Evolutionary conservation across 2,329 filamentous ascomycete species (phyloP).

Genomic region (Venturia oleaginea): DNA sequence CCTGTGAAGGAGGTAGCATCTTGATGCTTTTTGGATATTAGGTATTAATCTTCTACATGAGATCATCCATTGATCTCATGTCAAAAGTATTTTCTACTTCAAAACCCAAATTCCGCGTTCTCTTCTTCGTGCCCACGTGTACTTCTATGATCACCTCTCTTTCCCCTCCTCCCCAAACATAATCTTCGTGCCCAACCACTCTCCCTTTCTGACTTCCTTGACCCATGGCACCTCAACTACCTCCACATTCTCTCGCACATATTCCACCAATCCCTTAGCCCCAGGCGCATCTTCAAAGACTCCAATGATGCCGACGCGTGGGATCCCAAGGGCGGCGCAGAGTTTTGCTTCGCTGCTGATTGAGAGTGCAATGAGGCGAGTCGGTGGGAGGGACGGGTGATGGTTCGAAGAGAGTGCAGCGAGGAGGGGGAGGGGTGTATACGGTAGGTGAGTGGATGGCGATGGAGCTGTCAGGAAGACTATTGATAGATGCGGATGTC

Average conservation of each 20-base stretch:
- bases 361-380: conserved; percentile 54
- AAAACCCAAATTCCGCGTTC: not conserved
- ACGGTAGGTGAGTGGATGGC: conserved; percentile 32
- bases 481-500: not conserved
- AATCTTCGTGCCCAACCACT: conserved; percentile 2
- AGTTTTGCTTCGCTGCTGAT: conserved; percentile 50
- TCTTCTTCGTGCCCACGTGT: not conserved
- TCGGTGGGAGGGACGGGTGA: conserved; percentile 31
- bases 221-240: conserved; percentile 50
- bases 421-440: conserved; percentile 52
- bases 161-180: not conserved
- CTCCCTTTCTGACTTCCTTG: conserved; percentile 29
- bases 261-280: conserved; percentile 47
- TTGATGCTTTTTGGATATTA: not conserved
- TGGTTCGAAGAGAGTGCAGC: conserved; percentile 41
- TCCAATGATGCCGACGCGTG: conserved; percentile 56
- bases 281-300: conserved; percentile 49
- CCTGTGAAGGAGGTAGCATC: not conserved
- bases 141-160: not conserved
- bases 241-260: conserved; percentile 44
- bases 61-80: not conserved
- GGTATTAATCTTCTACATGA: not conserved
- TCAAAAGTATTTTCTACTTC: not conserved
- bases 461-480: not conserved
- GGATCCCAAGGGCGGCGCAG: conserved; percentile 48